Conservation (phyloP, 1,284 basidiomycete genomes). For the Ganoderma lingzhi region DNA sequence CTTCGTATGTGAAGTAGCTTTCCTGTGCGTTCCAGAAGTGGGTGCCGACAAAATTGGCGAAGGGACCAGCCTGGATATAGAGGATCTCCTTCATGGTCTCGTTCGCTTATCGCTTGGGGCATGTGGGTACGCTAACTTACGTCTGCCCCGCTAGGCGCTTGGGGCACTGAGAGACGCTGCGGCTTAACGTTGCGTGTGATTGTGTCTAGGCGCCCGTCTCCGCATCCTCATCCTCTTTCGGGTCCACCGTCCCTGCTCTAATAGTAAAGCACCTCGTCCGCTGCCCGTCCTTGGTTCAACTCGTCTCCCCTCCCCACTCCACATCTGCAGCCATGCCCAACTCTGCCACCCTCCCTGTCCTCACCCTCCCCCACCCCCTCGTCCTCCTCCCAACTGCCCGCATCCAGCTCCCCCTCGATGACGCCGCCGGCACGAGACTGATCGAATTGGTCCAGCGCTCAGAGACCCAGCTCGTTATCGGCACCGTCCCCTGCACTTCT, state of each 20-base stretch:
- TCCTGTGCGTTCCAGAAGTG: slow-evolving; percentile 87
- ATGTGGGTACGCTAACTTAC: no score
- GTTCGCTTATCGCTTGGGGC: background rate
- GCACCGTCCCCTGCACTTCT: slow-evolving; percentile 63
- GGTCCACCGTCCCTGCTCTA: no score
- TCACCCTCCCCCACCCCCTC: slow-evolving; percentile 69
- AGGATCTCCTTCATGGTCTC: slow-evolving; percentile 75
- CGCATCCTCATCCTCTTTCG: slow-evolving; percentile 6
- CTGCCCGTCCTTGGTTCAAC: background rate
- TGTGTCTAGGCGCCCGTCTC: slow-evolving; percentile 17
- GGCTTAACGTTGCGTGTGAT: slow-evolving; percentile 18
- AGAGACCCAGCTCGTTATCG: slow-evolving; percentile 68
- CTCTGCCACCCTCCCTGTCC: slow-evolving; percentile 57
- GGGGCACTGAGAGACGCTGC: background rate
- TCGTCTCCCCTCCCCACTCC: background rate
- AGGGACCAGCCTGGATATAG: slow-evolving; percentile 75
- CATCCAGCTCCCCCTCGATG: slow-evolving; percentile 66
- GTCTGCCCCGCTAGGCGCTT: background rate
- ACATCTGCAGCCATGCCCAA: slow-evolving; percentile 22
- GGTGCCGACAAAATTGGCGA: slow-evolving; percentile 73
- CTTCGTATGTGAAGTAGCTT: slow-evolving; percentile 65
- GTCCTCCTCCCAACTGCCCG: slow-evolving; percentile 74
- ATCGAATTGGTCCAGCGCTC: slow-evolving; percentile 67
- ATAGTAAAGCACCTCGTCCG: background rate
- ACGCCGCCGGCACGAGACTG: slow-evolving; percentile 63